Base-by-base conservation (phyloP, 768 basidiomycete species). In the Serendipita sp. region DNA sequence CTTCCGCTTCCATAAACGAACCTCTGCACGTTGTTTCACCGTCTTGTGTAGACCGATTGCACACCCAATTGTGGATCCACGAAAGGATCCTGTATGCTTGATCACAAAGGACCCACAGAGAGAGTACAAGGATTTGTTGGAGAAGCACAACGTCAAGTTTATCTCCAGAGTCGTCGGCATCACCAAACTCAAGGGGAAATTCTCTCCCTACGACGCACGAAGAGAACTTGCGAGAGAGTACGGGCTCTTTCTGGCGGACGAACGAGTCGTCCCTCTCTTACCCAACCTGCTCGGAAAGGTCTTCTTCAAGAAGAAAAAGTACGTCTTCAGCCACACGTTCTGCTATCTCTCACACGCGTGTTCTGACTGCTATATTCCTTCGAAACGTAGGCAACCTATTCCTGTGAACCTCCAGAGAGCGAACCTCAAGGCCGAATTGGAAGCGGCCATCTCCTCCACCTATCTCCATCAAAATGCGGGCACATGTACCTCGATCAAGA, bases 251-350 rank as follows among this genome's bases (percentile, higher is more conserved):
- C 78, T 98, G 58, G 92, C 91, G 16, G 96, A 99, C 73, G 91
- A 96, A 65, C 78, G 92, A 30, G 78, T 99, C 44, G 76, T 95
- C 42, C 86, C 88, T n/a, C 74, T 91, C 61, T 79, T 98, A 62
- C 95, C 95, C 1, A 82, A 82, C 64, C 74, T 97, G 51, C 77
- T 98, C 2, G 96, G 96, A 3, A 84, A 82, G 60, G 87, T 86
- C 68, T 98, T 90, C 81, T 92, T 97, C 68, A 81, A 89, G 31
- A 90, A 93, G 0, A 98, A 98, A 75, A 98, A 97, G 93, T 96
- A 67, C 66, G 88, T 68, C n/a, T n/a, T n/a, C n/a, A n/a, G n/a
- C n/a, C n/a, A n/a, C n/a, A n/a, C n/a, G n/a, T n/a, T n/a, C n/a
- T n/a, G n/a, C n/a, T n/a, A n/a, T n/a, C n/a, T n/a, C n/a, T n/a